Evolutionary conservation across 2,329 filamentous ascomycete species (phyloP), one percentile per base, ranked within the genome.

Genomic region (Beauveria varroae): DNA sequence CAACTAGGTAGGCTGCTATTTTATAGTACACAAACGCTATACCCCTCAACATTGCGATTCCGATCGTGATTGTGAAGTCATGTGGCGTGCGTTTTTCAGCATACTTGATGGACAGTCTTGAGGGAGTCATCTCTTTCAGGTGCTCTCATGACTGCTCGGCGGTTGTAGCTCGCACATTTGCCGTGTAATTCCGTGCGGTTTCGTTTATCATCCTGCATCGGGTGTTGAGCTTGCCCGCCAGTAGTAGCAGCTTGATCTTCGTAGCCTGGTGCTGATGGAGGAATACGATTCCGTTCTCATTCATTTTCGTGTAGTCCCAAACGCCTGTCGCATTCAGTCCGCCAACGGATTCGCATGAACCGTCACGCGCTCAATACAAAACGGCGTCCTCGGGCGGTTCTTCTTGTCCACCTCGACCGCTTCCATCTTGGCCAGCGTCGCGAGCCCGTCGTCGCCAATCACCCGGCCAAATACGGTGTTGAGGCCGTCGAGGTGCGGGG

Each of bases 391-490:
- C 0, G 90, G 90, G 55, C 90, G 78, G 67, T 82, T 86, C 80
- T 93, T 95, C 77, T 86, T 89, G 73, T 95, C 91, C 53, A 93
- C 84, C 64, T 86, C 83, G 22, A 90, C 73, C 24, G 76, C 81
- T 77, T 95, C 90, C 69, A 95, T 81, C 72, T 84, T 86, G 60
- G 86, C 84, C 67, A 95, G 74, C 5, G 88, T 89, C 41, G 79
- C 83, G 53, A 86, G 68, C 61, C 83, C 81, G 50, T 86, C 85
- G 67, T 88, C 86, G 43, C 83, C 86, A 61, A 88, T 79, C 40
- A 93, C 79, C 72, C 87, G 86, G 12, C 90, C 90, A 74, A 96
- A 93, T 2, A 93, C 87, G 0, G 90, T 93, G 71, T 95, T 95
- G 71, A 91, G 83, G 5, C 90, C 90, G 72, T 95, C 91, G 47